Base-by-base conservation (phyloP, 352 stramenopile genomes). In the Phytopythium oedochilum region DNA sequence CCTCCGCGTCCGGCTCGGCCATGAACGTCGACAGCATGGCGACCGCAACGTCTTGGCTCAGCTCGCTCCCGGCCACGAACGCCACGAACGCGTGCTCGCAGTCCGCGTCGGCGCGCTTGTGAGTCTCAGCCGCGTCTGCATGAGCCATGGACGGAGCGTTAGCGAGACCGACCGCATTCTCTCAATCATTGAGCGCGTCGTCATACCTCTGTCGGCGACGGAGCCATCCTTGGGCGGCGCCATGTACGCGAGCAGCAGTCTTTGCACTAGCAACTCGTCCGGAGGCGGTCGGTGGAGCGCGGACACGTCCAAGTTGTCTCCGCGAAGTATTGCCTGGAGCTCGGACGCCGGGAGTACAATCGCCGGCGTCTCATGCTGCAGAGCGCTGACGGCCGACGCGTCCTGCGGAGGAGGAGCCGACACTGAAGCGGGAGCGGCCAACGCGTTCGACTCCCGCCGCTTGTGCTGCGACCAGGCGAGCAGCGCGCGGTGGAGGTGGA, bases 31-130 rank as follows among this genome's bases (percentile, higher is more conserved):
- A 63, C 44, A 71, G 69, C 20, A 78, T 51, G 26, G 60, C 57
- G 22, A 70, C 66, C 9, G 69, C 66, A 0, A 75, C 38, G 57
- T 75, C 69, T 49, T 73, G 60, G 6, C 62, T 35, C 8, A 78
- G 55, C 39, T 69, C 63, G 2, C 57, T 55, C 14, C 61, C 59
- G 18, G 64, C 44, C 17, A 66, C 53, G 29, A 59, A 40, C 29
- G 55, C 46, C 52, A 63, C 46, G 14, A 29, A 31, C 2, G 29
- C 7, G 7, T 42, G 22, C 2, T 53, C 31, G 10, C 17, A 6
- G 8, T n/a, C 15, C n/a, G n/a, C n/a, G n/a, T 26, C 8, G 7
- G 38, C 31, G 25, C 12, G 23, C 28, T 39, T 52, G 23, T 39
- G 45, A 18, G 5, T 25, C 20, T 12, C 31, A 38, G n/a, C n/a